These are phyloP conservation scores for Candida dubliniensis DNA, from an alignment of 1,139 yeast species.

Conservation along the genomic window DNA sequence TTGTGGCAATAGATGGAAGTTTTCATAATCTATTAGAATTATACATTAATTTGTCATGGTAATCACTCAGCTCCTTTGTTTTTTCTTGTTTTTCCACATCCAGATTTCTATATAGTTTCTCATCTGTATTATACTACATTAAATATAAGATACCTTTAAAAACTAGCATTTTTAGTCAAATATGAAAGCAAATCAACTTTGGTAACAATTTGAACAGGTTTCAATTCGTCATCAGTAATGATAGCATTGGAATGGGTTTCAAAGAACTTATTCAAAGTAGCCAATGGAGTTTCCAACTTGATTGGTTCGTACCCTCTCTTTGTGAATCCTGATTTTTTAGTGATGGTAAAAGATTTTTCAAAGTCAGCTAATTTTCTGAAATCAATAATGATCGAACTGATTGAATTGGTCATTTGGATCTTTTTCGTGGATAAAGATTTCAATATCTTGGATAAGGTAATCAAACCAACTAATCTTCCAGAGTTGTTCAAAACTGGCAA, in stretches of 20 bases:
- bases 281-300: conserved; percentile 65
- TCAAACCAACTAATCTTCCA: conserved; percentile 72
- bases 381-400: conserved; percentile 66
- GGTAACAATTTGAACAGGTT: conserved; percentile 82
- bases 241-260: conserved; percentile 87
- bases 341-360: conserved; percentile 64
- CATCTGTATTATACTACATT: neutral
- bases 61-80: neutral
- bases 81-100: neutral
- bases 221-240: conserved; percentile 69
- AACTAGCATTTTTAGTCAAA: conserved; percentile 40
- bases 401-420: conserved; percentile 59
- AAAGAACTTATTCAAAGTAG: conserved; percentile 73
- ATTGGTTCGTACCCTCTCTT: conserved; percentile 69
- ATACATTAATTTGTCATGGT: neutral
- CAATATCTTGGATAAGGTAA: conserved; percentile 73
- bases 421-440: conserved; percentile 66
- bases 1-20: conserved; percentile 98
- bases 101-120: neutral
- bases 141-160: conserved; percentile 3
- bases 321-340: conserved; percentile 59
- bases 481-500: conserved; percentile 66
- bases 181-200: conserved; percentile 81
- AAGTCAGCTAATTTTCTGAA: conserved; percentile 72
- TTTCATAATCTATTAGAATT: conserved; percentile 45